Evolutionary conservation across 2,329 filamentous ascomycete genomes (phyloP).

Genomic region (Colletotrichum limetticola): DNA sequence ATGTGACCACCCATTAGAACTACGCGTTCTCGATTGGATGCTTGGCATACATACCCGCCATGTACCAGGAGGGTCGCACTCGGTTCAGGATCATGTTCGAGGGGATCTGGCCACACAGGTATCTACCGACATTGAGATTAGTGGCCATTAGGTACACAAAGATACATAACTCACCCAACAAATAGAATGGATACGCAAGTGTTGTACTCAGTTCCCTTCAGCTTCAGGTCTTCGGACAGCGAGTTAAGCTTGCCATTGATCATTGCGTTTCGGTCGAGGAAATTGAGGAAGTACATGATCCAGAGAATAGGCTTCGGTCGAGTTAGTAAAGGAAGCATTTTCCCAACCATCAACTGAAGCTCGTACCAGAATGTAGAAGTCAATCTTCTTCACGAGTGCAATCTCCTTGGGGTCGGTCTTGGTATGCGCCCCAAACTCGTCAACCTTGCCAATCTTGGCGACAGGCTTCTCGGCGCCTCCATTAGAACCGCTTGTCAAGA

Average conservation of each 20-base stretch:
- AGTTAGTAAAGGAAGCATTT: constrained; percentile 35
- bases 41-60: constrained; percentile 24
- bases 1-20: background rate
- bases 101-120: constrained; percentile 38
- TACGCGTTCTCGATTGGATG: background rate
- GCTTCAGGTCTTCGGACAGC: constrained; percentile 42
- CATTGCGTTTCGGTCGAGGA: constrained; percentile 44
- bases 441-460: constrained; percentile 28
- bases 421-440: constrained; percentile 51
- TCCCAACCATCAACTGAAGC: background rate
- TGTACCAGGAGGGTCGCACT: constrained; percentile 36
- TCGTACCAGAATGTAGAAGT: constrained; percentile 45
- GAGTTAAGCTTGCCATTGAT: constrained; percentile 42
- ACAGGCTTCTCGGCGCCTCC: constrained; percentile 25
- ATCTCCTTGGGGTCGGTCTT: constrained; percentile 52
- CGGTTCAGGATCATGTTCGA: constrained; percentile 47
- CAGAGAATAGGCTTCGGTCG: constrained; percentile 41
- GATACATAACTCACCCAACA: constrained; percentile 38
- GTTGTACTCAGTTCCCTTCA: constrained; percentile 42
- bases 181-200: constrained; percentile 37
- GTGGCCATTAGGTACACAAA: constrained; percentile 40
- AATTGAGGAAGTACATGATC: constrained; percentile 39
- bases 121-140: constrained; percentile 6
- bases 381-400: constrained; percentile 47
- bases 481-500: constrained; percentile 13